These are phyloP conservation scores for Penicillium rolfsii DNA, from an alignment of 2,329 filamentous ascomycete genomes.

Conservation along the genomic window DNA sequence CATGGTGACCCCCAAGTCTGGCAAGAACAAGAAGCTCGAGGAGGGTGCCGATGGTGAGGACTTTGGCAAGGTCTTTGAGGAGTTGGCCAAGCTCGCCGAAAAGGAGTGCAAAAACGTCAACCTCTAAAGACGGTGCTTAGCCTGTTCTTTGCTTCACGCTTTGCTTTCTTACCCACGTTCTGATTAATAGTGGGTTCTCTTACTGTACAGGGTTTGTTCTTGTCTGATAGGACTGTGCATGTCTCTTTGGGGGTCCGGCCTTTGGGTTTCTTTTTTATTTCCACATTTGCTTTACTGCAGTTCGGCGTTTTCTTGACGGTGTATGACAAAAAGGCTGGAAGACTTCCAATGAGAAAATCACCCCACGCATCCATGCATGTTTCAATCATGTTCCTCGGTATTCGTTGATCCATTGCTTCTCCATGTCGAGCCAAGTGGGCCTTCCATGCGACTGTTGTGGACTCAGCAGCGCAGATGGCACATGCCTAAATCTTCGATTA, in stretches of 20 bases:
- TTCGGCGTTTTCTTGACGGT: constrained; percentile 45
- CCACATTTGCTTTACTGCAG: constrained; percentile 42
- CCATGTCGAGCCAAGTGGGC: constrained; percentile 3
- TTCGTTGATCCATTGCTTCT: background rate
- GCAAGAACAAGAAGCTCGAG: constrained; percentile 55
- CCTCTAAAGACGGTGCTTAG: constrained; percentile 44
- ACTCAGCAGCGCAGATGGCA: background rate
- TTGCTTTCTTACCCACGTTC: constrained; percentile 28
- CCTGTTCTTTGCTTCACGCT: constrained; percentile 24
- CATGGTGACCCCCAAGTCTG: constrained; percentile 67
- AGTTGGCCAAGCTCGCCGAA: constrained; percentile 61
- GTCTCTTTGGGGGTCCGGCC: constrained; percentile 45
- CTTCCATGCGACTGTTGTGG: constrained; percentile 9
- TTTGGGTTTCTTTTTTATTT: constrained; percentile 41
- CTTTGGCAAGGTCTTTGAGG: constrained; percentile 58
- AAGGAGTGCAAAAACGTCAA: constrained; percentile 63
- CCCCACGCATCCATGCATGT: constrained; percentile 22
- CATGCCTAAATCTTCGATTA: background rate
- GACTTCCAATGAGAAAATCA: constrained; percentile 34
- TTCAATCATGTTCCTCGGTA: background rate
- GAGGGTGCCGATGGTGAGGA: constrained; percentile 51
- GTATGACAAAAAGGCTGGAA: constrained; percentile 46
- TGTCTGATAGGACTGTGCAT: constrained; percentile 43
- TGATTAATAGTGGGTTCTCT: constrained; percentile 37
- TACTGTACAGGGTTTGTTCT: constrained; percentile 45